These are phyloP conservation scores for Stephania cephalantha DNA, from an alignment of 164 flowering plant species.

Conservation along the genomic window DNA sequence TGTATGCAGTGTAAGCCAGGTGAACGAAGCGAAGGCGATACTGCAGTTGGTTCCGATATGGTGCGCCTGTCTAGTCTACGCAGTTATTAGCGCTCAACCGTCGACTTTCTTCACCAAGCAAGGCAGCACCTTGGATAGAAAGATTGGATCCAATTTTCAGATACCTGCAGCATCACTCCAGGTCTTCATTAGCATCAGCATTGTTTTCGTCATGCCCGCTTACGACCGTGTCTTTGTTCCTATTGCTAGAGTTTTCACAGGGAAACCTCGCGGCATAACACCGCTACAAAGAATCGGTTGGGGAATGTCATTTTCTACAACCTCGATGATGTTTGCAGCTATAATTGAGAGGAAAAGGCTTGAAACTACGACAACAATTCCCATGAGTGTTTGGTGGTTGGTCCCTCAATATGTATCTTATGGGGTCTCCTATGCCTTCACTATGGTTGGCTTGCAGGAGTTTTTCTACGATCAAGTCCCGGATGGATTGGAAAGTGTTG, in stretches of 20 bases:
- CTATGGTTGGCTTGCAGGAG: conserved; percentile 24
- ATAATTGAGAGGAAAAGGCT: conserved; percentile 19
- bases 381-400: conserved; percentile 26
- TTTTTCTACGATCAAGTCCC: conserved; percentile 29
- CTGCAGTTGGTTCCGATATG: conserved; percentile 14
- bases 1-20: conserved; percentile 10
- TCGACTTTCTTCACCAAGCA: conserved; percentile 11
- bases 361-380: conserved; percentile 11
- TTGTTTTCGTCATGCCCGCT: conserved; percentile 2
- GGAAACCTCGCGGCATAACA: conserved; percentile 11
- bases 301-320: conserved; percentile 12
- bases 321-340: conserved; percentile 13
- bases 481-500: conserved; percentile 16
- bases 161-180: conserved; percentile 15
- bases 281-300: conserved; percentile 11
- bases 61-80: conserved; percentile 12
- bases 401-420: conserved; percentile 18
- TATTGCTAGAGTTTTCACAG: conserved; percentile 3
- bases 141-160: conserved; percentile 6
- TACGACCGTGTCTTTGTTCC: conserved; percentile 12
- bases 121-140: conserved; percentile 15
- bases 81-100: conserved; percentile 10
- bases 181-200: conserved; percentile 5
- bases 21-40: conserved; percentile 11
- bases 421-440: conserved; percentile 21